Percentiles rank a stretch among this genome's conserved stretches.
Evolutionary conservation across 2,329 filamentous ascomycete species (phyloP).

Genomic region (Polytolypa hystricis): DNA sequence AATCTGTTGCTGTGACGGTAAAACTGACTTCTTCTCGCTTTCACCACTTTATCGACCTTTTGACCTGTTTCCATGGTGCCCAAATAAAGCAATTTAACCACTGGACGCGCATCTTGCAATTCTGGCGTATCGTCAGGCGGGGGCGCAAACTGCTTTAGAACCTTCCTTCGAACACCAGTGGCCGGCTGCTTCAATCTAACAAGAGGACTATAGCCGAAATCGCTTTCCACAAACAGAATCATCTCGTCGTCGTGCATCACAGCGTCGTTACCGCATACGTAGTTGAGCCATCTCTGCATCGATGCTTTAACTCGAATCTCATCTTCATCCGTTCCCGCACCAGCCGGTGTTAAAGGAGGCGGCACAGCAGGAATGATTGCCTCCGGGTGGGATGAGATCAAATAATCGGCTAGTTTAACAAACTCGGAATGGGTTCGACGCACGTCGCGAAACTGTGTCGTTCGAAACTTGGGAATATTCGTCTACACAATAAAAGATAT

Average conservation of each 20-base stretch:
- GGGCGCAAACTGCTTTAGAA: constrained; percentile 95
- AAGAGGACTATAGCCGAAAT: constrained; percentile 95
- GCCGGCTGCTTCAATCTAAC: constrained; percentile 93
- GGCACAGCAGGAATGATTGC: constrained; percentile 88
- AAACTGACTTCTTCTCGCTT: constrained; percentile 68
- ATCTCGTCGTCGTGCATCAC: constrained; percentile 94
- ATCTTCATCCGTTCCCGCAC: constrained; percentile 92
- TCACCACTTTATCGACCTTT: constrained; percentile 90
- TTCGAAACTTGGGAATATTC: constrained; percentile 95
- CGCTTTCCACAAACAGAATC: constrained; percentile 96
- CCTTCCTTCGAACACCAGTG: constrained; percentile 86
- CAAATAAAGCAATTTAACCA: constrained; percentile 92
- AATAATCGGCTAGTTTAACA: constrained; percentile 85
- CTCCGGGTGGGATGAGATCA: constrained; percentile 96
- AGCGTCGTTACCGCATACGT: constrained; percentile 81
- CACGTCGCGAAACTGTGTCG: constrained; percentile 95
- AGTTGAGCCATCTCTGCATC: constrained; percentile 91
- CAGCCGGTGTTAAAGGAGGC: constrained; percentile 85
- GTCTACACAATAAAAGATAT: constrained; percentile 54
- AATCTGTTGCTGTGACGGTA: background rate
- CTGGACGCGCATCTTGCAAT: constrained; percentile 74
- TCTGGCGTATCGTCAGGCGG: constrained; percentile 96
- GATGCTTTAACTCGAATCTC: constrained; percentile 78
- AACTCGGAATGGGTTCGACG: constrained; percentile 93
- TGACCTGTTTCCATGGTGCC: constrained; percentile 95